Conservation (phyloP, 2,329 filamentous ascomycete genomes). For the Raffaelea arxii region DNA sequence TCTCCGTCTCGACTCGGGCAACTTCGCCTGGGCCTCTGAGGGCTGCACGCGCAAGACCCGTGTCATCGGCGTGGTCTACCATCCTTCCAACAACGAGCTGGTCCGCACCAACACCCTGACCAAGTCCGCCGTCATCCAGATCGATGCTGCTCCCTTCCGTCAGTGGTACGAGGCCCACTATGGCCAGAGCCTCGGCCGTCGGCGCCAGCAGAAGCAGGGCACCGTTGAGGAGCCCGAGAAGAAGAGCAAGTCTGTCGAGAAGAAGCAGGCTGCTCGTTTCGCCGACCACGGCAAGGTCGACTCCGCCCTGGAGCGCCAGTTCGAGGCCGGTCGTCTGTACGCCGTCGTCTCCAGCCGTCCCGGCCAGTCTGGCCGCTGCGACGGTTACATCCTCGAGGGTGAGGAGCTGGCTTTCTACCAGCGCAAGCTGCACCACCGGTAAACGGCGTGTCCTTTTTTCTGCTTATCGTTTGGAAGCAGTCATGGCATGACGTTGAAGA, state of each 20-base stretch:
- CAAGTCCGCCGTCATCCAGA: conserved; percentile 96
- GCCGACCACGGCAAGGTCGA: conserved; percentile 88
- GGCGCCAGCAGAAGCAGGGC: conserved; percentile 77
- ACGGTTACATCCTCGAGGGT: conserved; percentile 98
- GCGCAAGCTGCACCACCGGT: conserved; percentile 99
- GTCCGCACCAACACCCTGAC: conserved; percentile 99
- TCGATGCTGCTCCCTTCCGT: conserved; percentile 97
- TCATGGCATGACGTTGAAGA: not conserved
- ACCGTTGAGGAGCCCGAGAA: conserved; percentile 58
- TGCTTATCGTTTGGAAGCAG: too few relatives aligned
- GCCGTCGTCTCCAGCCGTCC: conserved; percentile 88
- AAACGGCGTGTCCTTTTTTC: conserved; percentile 46
- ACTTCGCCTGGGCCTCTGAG: conserved; percentile 99
- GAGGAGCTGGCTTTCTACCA: conserved; percentile 99
- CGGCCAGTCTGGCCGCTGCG: conserved; percentile 91
- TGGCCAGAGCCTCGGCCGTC: conserved; percentile 78
- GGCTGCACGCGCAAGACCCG: conserved; percentile 97
- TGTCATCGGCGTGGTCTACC: conserved; percentile 96
- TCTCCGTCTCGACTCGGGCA: conserved; percentile 95
- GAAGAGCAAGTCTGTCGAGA: conserved; percentile 93
- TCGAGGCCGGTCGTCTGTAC: conserved; percentile 96
- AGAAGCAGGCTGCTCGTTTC: conserved; percentile 89
- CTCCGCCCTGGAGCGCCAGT: conserved; percentile 87
- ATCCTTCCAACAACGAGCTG: conserved; percentile 99
- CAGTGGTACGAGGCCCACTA: conserved; percentile 99